phyloP scores from a whole-genome alignment of 2,329 filamentous ascomycete genomes.

The Bisporella sp. region DNA sequence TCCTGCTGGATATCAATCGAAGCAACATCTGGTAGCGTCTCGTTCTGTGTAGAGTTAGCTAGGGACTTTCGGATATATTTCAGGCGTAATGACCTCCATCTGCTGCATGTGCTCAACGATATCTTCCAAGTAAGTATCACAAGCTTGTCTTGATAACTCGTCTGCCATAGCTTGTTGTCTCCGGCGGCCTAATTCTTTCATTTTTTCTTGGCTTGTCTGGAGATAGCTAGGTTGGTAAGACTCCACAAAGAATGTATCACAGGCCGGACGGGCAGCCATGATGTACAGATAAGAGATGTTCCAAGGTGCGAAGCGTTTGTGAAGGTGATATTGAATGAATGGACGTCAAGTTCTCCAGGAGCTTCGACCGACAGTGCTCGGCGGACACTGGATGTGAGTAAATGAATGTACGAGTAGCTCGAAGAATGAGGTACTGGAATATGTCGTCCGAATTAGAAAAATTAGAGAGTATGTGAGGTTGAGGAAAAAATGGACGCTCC shows the following conservation, averaged over 20 bases:
- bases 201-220: slow-evolving; percentile 56
- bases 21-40: slow-evolving; percentile 91
- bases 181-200: slow-evolving; percentile 71
- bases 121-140: slow-evolving; percentile 90
- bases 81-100: slow-evolving; percentile 62
- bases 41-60: slow-evolving; percentile 44
- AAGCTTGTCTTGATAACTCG: slow-evolving; percentile 77
- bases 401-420: slow-evolving; percentile 24
- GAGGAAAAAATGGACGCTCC: slow-evolving; percentile 8
- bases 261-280: slow-evolving; percentile 42
- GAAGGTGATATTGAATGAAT: slow-evolving; percentile 18
- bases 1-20: slow-evolving; percentile 98
- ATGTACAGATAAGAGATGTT: slow-evolving; percentile 6
- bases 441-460: slow-evolving; percentile 17
- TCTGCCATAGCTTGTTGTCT: slow-evolving; percentile 83
- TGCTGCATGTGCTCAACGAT: slow-evolving; percentile 89
- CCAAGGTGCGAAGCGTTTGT: slow-evolving; percentile 4
- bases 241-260: slow-evolving; percentile 64
- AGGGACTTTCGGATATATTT: slow-evolving; percentile 3
- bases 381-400: slow-evolving; percentile 19
- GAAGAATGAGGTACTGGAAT: slow-evolving; percentile 15
- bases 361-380: slow-evolving; percentile 27
- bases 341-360: slow-evolving; percentile 31
- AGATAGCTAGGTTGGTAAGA: slow-evolving; percentile 35
- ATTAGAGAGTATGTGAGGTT: slow-evolving; percentile 25